Conservation (phyloP, 768 basidiomycete species). For the Podaxis sp. region DNA sequence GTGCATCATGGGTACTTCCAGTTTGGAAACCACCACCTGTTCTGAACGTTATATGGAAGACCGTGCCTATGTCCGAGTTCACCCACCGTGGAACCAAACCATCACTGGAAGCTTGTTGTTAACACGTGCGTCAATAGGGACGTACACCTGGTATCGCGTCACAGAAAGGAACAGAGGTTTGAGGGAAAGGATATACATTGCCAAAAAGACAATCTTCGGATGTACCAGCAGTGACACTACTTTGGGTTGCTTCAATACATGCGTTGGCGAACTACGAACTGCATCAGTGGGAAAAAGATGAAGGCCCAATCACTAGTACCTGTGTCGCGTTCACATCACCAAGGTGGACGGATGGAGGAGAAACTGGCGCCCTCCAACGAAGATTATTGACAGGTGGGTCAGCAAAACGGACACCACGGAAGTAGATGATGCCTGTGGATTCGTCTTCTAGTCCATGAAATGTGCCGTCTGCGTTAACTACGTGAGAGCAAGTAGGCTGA, state of each 20-base stretch:
- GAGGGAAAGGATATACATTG: conserved; percentile 24
- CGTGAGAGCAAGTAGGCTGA: not conserved
- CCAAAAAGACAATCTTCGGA: conserved; percentile 41
- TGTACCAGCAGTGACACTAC: conserved; percentile 21
- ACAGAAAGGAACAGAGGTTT: not conserved
- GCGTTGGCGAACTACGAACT: conserved; percentile 26
- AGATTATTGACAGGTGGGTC: conserved; percentile 38
- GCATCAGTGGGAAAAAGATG: not conserved
- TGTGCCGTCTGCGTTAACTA: conserved; percentile 27
- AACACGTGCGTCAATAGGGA: conserved; percentile 23
- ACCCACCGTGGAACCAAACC: conserved; percentile 38
- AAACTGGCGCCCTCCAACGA: conserved; percentile 36
- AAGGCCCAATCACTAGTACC: conserved; percentile 15
- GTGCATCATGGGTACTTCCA: conserved; percentile 28
- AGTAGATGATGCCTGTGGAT: conserved; percentile 29
- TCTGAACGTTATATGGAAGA: not conserved
- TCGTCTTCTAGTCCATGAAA: conserved; percentile 29
- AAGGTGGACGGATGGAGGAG: conserved; percentile 31
- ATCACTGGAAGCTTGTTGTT: conserved; percentile 29
- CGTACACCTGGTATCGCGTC: conserved; percentile 24
- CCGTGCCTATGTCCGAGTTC: not conserved
- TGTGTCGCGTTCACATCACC: conserved; percentile 32
- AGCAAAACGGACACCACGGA: conserved; percentile 37
- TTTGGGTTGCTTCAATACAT: conserved; percentile 31
- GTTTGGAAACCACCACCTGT: conserved; percentile 38